phyloP scores from a whole-genome alignment of 2,329 filamentous ascomycete species.

The Diaporthe amygdali region DNA sequence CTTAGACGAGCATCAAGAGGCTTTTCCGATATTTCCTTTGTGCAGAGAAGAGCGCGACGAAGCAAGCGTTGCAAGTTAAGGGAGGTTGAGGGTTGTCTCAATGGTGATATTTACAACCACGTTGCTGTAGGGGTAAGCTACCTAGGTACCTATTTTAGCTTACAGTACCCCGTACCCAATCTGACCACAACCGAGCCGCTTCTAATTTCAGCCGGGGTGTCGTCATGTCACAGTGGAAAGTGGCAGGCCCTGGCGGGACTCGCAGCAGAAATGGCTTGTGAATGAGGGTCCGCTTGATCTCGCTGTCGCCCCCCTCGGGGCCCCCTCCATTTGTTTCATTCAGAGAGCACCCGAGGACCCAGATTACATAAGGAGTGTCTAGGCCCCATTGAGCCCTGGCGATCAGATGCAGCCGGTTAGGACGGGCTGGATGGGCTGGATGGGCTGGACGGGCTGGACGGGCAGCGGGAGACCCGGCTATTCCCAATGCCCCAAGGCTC shows the following conservation, averaged over 20 bases:
- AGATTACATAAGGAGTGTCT: constrained; percentile 8
- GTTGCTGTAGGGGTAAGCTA: constrained; percentile 19
- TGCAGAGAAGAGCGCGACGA: background rate
- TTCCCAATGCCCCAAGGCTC: background rate
- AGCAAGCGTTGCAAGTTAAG: background rate
- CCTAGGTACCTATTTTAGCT: constrained; percentile 15
- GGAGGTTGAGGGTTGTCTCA: background rate
- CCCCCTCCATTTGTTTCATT: constrained; percentile 10
- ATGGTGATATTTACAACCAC: constrained; percentile 16
- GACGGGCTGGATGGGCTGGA: background rate
- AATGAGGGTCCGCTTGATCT: constrained; percentile 15
- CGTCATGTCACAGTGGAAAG: constrained; percentile 18
- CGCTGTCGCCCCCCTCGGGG: background rate
- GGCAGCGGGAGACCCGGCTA: constrained; percentile 4
- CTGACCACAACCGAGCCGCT: constrained; percentile 14
- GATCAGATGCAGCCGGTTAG: background rate
- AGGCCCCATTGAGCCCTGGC: background rate
- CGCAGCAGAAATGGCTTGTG: constrained; percentile 17
- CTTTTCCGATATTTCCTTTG: background rate
- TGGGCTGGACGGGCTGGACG: background rate
- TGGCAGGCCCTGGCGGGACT: background rate
- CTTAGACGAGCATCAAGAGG: background rate
- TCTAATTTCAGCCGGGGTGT: constrained; percentile 25
- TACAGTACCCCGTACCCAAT: background rate
- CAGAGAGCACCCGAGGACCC: background rate